Evolutionary conservation across 2,329 filamentous ascomycete species (phyloP).

Genomic region (Pestalotiopsis sp.): DNA sequence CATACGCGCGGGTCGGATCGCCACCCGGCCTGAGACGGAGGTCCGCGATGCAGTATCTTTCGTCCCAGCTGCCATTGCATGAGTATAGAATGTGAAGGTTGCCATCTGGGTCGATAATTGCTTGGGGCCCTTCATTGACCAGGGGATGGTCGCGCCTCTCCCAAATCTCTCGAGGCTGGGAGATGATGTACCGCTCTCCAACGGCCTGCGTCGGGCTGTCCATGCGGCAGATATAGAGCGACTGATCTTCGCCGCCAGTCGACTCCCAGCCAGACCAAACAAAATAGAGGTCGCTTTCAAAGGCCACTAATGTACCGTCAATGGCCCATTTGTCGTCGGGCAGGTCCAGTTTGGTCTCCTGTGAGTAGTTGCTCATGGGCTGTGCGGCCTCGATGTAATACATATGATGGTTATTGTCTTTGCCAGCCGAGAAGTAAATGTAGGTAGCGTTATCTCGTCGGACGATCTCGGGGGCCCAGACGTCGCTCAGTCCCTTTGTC

Average conservation of each 20-base stretch:
- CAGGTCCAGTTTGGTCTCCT: constrained; percentile 21
- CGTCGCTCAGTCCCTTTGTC: constrained; percentile 10
- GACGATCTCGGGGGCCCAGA: constrained; percentile 26
- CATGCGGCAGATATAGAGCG: constrained; percentile 28
- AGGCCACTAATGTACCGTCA: constrained; percentile 25
- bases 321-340: constrained; percentile 28
- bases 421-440: constrained; percentile 25
- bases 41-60: constrained; percentile 27
- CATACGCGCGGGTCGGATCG: constrained; percentile 28
- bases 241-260: constrained; percentile 20
- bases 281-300: constrained; percentile 23
- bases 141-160: constrained; percentile 21
- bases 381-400: constrained; percentile 24
- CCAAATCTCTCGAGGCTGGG: constrained; percentile 27
- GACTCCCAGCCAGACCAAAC: constrained; percentile 29
- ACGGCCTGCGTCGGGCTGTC: constrained; percentile 20
- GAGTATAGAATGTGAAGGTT: constrained; percentile 30
- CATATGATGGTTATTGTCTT: constrained; percentile 23
- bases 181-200: constrained; percentile 25
- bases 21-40: constrained; percentile 26
- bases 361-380: constrained; percentile 20
- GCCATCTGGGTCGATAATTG: constrained; percentile 26
- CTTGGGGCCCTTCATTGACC: constrained; percentile 28
- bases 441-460: constrained; percentile 20
- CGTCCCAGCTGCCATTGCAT: constrained; percentile 28